Conservation (phyloP, 139 green algal genomes). For the Mychonastes homosphaera region DNA sequence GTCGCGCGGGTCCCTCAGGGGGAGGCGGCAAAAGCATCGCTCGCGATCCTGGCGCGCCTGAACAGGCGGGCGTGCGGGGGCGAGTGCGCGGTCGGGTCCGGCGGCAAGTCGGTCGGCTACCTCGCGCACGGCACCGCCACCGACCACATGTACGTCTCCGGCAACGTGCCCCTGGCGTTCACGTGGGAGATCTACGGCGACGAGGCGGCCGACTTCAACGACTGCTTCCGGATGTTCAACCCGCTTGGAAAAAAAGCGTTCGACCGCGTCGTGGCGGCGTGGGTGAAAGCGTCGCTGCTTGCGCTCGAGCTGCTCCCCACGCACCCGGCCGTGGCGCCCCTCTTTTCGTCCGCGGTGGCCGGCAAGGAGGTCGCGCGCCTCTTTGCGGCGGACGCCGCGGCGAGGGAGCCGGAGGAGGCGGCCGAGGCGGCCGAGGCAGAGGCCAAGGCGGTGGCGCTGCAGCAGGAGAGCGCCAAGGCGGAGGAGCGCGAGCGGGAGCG, state of each 20-base stretch:
- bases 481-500: not conserved
- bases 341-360: slow-evolving; percentile 1
- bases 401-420: not conserved
- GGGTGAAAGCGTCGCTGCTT: slow-evolving; percentile 47
- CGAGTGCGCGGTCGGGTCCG: slow-evolving; percentile 68
- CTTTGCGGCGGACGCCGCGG: not conserved
- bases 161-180: slow-evolving; percentile 66
- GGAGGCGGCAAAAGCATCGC: slow-evolving; percentile 22
- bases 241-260: slow-evolving; percentile 43
- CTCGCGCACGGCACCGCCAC: slow-evolving; percentile 91
- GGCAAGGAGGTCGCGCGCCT: not conserved
- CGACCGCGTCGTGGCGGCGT: slow-evolving; percentile 31
- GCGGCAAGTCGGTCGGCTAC: slow-evolving; percentile 86
- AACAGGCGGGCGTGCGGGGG: slow-evolving; percentile 47
- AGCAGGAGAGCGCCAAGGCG: slow-evolving; percentile 3
- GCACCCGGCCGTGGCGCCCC: slow-evolving; percentile 35
- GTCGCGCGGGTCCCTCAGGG: slow-evolving; percentile 22
- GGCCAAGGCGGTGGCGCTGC: not conserved
- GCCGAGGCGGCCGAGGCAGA: not conserved
- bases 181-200: slow-evolving; percentile 98
- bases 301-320: slow-evolving; percentile 53
- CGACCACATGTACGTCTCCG: slow-evolving; percentile 83
- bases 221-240: slow-evolving; percentile 99
- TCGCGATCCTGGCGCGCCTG: slow-evolving; percentile 60
- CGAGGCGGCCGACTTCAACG: slow-evolving; percentile 53